Conservation (phyloP, 257 asterid genomes). For the Primulina eburnea region DNA sequence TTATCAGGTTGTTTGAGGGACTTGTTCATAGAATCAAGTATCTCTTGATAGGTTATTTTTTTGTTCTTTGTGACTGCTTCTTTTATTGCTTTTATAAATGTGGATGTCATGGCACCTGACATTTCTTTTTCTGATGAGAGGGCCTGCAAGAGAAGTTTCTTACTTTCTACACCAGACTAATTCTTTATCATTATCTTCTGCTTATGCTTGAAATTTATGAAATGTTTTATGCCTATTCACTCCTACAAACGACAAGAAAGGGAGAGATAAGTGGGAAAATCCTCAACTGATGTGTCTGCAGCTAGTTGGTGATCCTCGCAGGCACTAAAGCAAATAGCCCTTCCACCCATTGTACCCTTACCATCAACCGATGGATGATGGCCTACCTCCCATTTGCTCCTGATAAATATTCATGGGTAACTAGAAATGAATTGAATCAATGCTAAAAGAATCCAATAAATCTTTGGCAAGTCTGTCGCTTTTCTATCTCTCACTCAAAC, state of each 20-base stretch:
- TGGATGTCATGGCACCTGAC: conserved; percentile 65
- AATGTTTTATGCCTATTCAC: not conserved
- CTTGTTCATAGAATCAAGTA: conserved; percentile 43
- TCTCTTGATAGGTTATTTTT: conserved; percentile 40
- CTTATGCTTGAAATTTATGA: not conserved
- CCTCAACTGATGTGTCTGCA: conserved; percentile 64
- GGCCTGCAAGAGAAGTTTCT: conserved; percentile 36
- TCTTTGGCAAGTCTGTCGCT: conserved; percentile 7
- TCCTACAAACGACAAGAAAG: not conserved
- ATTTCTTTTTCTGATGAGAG: conserved; percentile 40
- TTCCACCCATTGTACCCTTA: conserved; percentile 65
- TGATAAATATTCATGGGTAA: conserved; percentile 10
- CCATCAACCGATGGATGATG: conserved; percentile 39
- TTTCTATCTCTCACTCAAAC: not conserved
- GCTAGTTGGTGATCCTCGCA: conserved; percentile 78
- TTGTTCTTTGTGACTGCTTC: conserved; percentile 25
- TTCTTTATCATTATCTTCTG: not conserved
- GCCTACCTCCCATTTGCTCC: conserved; percentile 52
- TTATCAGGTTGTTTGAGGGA: conserved; percentile 38
- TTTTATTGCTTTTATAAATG: conserved; percentile 51
- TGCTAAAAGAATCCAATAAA: conserved; percentile 18
- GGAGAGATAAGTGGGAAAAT: not conserved
- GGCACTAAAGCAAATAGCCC: conserved; percentile 68
- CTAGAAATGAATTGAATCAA: conserved; percentile 2
- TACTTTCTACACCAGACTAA: not conserved